phyloP scores from a whole-genome alignment of 495 filamentous ascomycete species.

The Geoglossum glabrum region DNA sequence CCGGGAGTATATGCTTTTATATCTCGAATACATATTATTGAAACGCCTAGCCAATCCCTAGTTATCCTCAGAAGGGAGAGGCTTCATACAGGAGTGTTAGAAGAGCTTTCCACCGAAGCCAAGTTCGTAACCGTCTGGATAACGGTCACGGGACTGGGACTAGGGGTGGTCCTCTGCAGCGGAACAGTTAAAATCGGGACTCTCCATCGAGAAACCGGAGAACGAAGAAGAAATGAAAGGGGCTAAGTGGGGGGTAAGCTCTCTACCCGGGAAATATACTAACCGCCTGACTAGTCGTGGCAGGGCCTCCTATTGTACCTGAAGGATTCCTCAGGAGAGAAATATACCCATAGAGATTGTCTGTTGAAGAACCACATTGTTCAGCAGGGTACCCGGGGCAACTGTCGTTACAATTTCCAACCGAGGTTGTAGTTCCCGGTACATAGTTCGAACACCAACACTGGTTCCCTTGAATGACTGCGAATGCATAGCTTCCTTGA shows the following conservation, averaged over 20 bases:
- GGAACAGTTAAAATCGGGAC: background rate
- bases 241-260: background rate
- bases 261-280: background rate
- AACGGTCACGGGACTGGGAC: background rate
- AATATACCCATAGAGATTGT: constrained; percentile 41
- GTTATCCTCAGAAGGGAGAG: background rate
- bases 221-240: background rate
- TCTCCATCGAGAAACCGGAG: background rate
- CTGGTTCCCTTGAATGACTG: constrained; percentile 35
- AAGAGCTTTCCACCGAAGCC: background rate
- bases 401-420: constrained; percentile 27
- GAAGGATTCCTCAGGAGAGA: constrained; percentile 23
- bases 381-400: constrained; percentile 53
- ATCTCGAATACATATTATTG: background rate
- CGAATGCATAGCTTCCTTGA: constrained; percentile 38
- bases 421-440: constrained; percentile 26
- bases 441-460: constrained; percentile 66
- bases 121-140: background rate
- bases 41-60: background rate
- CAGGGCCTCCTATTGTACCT: constrained; percentile 24
- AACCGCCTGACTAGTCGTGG: background rate
- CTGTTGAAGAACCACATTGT: constrained; percentile 34
- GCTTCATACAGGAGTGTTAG: background rate
- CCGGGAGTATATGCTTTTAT: background rate
- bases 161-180: background rate